Evolutionary conservation across 352 stramenopile species (phyloP), one percentile per base, ranked within the genome.

Genomic region (Globisporangium barbulae): DNA sequence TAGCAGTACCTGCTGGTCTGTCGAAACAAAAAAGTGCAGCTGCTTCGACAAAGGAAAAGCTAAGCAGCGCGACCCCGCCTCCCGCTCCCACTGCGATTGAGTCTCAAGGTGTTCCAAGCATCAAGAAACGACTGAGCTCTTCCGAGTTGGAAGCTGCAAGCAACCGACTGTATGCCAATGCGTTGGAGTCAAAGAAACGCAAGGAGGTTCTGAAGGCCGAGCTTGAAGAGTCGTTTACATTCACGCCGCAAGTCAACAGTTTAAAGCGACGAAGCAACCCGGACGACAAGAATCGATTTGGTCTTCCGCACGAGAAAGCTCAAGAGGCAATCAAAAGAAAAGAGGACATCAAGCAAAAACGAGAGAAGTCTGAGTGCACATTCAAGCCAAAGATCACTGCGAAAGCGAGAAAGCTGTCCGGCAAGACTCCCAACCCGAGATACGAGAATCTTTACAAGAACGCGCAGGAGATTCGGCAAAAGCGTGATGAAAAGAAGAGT

Each of bases 401-500:
- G 8, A 82, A 86, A 59, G 80, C 80, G 1, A 88, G 83, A 59
- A 79, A 76, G 47, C 63, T 90, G 33, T 44, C 79, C 13, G 67
- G 72, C 28, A 73, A 71, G 19, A 55, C 33, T 3, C 60, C 67
- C 9, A 74, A 70, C 3, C 74, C 79, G 22, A 75, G 83, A 49
- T 91, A 84, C 53, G 85, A 94, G 68, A 90, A 91, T 44, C 53
- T 94, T 0, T 94, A 94, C 60, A 78, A 80, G 31, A 68, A 93
- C 2, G 82, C 82, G 10, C 69, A 83, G 35, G 74, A 88, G 53
- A 72, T 92, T 9, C 80, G 89, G 54, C 71, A 75, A 25, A 92
- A 90, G 44, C 72, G 84, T 10, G 82, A 91, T 39, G 79, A 86
- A 39, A 93, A 90, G 59, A 75, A 84, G 7, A 65, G 79, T 12